Conservation (phyloP, 768 basidiomycete species). For the Rhodotorula kratochvilovae region DNA sequence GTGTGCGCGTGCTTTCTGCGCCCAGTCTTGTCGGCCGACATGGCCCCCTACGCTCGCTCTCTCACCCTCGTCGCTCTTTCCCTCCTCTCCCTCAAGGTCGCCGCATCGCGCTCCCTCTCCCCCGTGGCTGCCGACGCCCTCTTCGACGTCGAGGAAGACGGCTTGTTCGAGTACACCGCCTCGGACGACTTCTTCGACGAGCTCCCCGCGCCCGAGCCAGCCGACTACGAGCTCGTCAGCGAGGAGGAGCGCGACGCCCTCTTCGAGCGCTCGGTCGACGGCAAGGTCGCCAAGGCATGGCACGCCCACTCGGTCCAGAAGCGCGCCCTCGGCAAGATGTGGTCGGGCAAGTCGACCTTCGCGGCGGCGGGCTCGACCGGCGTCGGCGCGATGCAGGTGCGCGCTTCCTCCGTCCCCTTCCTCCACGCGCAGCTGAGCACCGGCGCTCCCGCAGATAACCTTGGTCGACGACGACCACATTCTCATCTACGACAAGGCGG, state of each 20-base stretch:
- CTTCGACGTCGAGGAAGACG: not conserved
- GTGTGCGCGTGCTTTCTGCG: not conserved
- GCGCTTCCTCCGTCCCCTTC: not conserved
- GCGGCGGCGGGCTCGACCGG: constrained; percentile 1
- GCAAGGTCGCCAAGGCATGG: not conserved
- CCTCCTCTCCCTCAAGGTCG: not conserved
- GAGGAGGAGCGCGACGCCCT: not conserved
- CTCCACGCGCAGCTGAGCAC: too few species aligned
- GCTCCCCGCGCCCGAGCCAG: constrained; percentile 12
- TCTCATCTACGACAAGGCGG: constrained; percentile 40
- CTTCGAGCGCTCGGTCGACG: constrained; percentile 12
- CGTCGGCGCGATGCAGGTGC: constrained; percentile 29
- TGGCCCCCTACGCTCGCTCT: constrained; percentile 2
- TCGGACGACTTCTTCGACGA: not conserved
- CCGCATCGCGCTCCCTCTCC: not conserved
- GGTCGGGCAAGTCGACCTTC: constrained; percentile 4
- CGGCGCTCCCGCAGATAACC: constrained; percentile 1
- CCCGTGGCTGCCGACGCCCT: not conserved
- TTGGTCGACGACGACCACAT: constrained; percentile 36
- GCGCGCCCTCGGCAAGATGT: constrained; percentile 2
- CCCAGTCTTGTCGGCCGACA: not conserved
- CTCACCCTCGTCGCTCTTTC: not conserved
- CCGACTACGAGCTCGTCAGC: constrained; percentile 24
- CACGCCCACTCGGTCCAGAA: not conserved
- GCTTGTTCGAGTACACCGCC: constrained; percentile 5